Evolutionary conservation across 305 asterid species (phyloP), one percentile per base, ranked within the genome.

Genomic region (Rubia tinctorum): DNA sequence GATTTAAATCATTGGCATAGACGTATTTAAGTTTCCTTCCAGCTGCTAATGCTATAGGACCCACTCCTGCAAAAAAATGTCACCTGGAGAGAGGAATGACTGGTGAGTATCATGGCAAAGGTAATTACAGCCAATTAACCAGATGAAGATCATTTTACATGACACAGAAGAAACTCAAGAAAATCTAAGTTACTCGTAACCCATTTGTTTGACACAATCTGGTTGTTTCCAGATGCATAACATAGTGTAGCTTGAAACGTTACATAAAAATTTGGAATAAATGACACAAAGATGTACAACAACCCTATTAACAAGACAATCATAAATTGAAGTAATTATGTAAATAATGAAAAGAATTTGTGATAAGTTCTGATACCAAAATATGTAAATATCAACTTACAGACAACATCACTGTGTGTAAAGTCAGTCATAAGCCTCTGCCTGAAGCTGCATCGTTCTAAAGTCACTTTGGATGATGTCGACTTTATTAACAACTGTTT

Each of bases 11-110:
- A 83, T 95, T 92, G 76, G 98, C 99, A 73, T 89, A 92, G 27
- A 92, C 98, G 79, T 76, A 83, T 82, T 88, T 92, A 74, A 95
- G 98, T 80, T 84, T 92, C 90, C 84, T 95, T 20, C 96, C 97
- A 71, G 98, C 97, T 53, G 96, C 68, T 75, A 95, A 80, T 45
- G 96, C 88, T 82, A 95, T 81, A 34, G 99, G 99, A 71, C 99
- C 99, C 78, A 95, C 96, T 80, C 99, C 99, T 71, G 99, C 89
- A 86, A 95, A 95, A n/a, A n/a, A 75, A 95, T 96, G 86, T 95
- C 99, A 86, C 99, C 99, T 95, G 86, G 53, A 81, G 75, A 76
- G 66, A 71, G 18, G 8, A 40, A 39, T n/a, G 25, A 9, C 18
- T 47, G n/a, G 64, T 25, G 62, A 67, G 51, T 55, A 49, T 76